These are phyloP conservation scores for Russula abietina DNA, from an alignment of 768 basidiomycete genomes.

Conservation along the genomic window DNA sequence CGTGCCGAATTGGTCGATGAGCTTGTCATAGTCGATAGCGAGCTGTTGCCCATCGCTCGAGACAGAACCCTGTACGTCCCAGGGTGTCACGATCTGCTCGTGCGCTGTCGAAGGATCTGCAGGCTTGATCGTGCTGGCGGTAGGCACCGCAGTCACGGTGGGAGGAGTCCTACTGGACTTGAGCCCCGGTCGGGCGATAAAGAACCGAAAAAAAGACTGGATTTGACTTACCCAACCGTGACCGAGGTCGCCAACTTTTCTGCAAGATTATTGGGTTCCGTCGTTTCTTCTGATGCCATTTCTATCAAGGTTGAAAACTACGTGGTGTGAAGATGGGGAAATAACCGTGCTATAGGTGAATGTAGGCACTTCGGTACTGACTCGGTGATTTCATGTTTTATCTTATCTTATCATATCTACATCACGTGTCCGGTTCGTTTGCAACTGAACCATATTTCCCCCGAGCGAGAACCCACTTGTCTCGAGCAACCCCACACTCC, in stretches of 20 bases:
- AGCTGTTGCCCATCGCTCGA: constrained; percentile 83
- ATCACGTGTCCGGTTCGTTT: no score
- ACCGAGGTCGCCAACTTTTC: not conserved
- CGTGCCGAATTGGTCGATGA: constrained; percentile 91
- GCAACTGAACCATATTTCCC: no score
- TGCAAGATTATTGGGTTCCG: not conserved
- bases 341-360: not conserved
- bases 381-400: not conserved
- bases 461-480: no score
- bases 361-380: not conserved
- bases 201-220: not conserved
- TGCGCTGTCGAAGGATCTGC: constrained; percentile 32
- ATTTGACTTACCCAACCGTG: not conserved
- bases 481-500: no score
- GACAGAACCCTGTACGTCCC: constrained; percentile 93
- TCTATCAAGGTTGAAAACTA: not conserved
- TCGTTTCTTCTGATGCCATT: constrained; percentile 4
- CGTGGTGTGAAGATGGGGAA: not conserved
- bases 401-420: constrained; percentile 1
- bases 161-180: not conserved
- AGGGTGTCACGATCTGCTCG: constrained; percentile 89
- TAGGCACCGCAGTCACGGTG: constrained; percentile 19
- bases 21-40: constrained; percentile 95
- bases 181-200: not conserved
- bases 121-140: constrained; percentile 30